Evolutionary conservation across 306 rosid species (phyloP).

Genomic region (Prunus kanzakura): DNA sequence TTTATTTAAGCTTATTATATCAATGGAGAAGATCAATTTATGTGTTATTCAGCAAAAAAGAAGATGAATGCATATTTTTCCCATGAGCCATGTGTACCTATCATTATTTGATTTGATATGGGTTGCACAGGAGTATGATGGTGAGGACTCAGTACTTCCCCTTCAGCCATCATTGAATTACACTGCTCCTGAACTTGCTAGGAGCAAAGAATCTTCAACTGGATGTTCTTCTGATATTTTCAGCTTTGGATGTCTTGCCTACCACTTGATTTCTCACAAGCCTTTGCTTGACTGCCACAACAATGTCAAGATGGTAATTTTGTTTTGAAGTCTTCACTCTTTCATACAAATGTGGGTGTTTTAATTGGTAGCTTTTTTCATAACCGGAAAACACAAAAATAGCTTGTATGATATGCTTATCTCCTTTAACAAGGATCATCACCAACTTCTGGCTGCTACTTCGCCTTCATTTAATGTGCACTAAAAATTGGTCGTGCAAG

Average conservation of each 20-base stretch:
- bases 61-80: background rate
- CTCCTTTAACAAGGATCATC: background rate
- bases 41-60: background rate
- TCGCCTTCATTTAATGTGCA: background rate
- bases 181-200: conserved; percentile 93
- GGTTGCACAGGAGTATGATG: conserved; percentile 83
- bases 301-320: conserved; percentile 87
- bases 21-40: background rate
- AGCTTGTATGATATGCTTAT: background rate
- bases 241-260: conserved; percentile 95
- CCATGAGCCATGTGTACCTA: conserved; percentile 1
- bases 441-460: background rate
- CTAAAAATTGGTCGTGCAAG: background rate
- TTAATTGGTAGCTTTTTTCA: background rate
- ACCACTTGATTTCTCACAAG: conserved; percentile 85
- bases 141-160: conserved; percentile 87
- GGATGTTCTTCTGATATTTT: conserved; percentile 82
- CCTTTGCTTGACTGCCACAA: conserved; percentile 86
- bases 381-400: background rate
- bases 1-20: background rate
- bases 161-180: conserved; percentile 91
- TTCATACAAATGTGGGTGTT: background rate
- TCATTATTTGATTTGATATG: background rate
- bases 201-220: conserved; percentile 49
- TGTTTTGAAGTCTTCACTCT: conserved; percentile 17